Conservation (phyloP, 225 moss, liverwort and hornwort genomes). For the Sphagnum contortum region DNA sequence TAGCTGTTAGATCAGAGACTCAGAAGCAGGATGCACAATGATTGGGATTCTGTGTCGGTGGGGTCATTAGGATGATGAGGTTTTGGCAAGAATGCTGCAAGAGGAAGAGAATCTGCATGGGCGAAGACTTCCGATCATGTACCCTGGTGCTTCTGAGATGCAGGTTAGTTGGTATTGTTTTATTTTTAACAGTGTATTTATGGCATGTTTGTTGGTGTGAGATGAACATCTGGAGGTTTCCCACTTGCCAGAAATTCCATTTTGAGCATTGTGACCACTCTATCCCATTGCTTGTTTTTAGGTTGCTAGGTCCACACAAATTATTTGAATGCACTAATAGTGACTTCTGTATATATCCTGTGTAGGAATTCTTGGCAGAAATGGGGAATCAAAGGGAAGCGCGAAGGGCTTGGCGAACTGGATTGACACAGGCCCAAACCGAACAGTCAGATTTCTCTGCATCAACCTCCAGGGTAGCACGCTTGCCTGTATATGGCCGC, state of each 20-base stretch:
- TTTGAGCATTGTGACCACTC: too few species aligned
- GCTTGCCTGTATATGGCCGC: conserved; percentile 16
- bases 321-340: too few species aligned
- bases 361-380: conserved; percentile 42
- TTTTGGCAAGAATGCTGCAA: conserved; percentile 59
- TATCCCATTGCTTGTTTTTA: too few species aligned
- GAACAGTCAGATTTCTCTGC: conserved; percentile 19
- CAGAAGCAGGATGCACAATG: background rate
- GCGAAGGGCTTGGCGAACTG: conserved; percentile 33
- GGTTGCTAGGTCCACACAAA: too few species aligned
- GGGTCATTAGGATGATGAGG: conserved; percentile 34
- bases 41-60: too few species aligned
- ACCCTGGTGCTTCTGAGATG: conserved; percentile 22
- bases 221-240: too few species aligned
- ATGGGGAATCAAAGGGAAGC: conserved; percentile 38
- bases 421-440: conserved; percentile 19
- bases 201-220: too few species aligned
- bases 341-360: background rate
- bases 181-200: too few species aligned
- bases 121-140: conserved; percentile 22
- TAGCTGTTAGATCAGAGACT: background rate
- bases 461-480: conserved; percentile 44
- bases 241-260: too few species aligned
- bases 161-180: conserved; percentile 22
- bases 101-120: conserved; percentile 54